These are phyloP conservation scores for Taxillus chinensis DNA, from an alignment of 164 flowering plant genomes.

Conservation along the genomic window DNA sequence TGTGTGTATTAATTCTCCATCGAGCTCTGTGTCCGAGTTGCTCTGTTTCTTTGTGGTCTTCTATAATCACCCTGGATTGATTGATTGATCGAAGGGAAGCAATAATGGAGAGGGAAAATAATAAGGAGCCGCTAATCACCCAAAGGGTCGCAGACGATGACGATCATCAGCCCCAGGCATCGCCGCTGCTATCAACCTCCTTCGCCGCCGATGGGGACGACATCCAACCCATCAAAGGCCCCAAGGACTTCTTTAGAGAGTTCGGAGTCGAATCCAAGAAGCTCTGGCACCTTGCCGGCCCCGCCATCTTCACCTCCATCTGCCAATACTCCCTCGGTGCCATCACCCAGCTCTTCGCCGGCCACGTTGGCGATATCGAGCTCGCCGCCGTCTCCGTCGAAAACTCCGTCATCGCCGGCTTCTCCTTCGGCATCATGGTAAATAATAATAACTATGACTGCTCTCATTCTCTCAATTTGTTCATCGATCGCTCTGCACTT, in stretches of 20 bases:
- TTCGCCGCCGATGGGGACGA: slow-evolving; percentile 19
- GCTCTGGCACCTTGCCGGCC: slow-evolving; percentile 67
- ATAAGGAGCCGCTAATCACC: no score
- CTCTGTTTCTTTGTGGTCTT: no score
- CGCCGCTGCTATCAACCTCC: neutral
- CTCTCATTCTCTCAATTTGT: no score
- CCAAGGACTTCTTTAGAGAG: slow-evolving; percentile 21
- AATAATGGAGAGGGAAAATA: no score
- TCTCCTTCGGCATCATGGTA: slow-evolving; percentile 61
- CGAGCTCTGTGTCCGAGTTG: no score
- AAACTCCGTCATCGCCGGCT: slow-evolving; percentile 63
- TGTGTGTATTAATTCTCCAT: no score
- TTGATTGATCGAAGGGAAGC: no score
- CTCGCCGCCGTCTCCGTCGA: slow-evolving; percentile 73
- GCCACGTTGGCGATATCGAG: slow-evolving; percentile 52
- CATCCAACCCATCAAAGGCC: slow-evolving; percentile 23
- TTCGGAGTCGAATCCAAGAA: slow-evolving; percentile 37
- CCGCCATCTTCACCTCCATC: slow-evolving; percentile 62
- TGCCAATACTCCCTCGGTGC: slow-evolving; percentile 70
- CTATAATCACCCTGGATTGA: no score
- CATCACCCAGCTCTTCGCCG: slow-evolving; percentile 58
- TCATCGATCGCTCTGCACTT: no score
- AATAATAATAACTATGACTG: no score
- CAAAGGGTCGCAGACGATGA: no score
- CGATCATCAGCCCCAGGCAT: neutral